Base-by-base conservation (phyloP, 1,284 basidiomycete species). In the Crucibulum parvulum region DNA sequence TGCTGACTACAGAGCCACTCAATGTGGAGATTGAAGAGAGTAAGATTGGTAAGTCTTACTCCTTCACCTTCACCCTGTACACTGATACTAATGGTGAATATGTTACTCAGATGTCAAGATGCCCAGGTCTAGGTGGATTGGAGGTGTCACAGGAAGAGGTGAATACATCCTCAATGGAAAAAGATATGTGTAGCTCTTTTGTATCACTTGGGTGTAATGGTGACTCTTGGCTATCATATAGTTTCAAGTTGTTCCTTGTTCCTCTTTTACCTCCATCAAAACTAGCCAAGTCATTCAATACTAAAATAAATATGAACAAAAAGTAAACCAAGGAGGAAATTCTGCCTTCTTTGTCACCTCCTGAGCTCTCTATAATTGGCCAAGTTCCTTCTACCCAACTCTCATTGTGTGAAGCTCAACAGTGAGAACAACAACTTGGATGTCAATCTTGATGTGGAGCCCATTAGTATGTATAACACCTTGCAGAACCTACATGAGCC, bases 61-160 rank as follows among this genome's bases (percentile, higher is more conserved):
- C 36, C 37, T 55, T 62, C 51, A n/a, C n/a, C n/a, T n/a, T n/a
- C n/a, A n/a, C 24, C 24, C 24, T 24, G 24, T 54, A 13, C 15
- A 24, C 4, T 4, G 24, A 4, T 24, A 4, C 24, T 50, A 51
- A 43, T 9, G 41, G n/a, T 13, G 39, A 47, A 24, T 24, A 4
- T 36, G 10, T 39, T 38, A 6, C 34, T 11, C 24, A 83, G 82
- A 81, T 37, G 76, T 78, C 35, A 66, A 75, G 34, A 69, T 76
- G 7, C 72, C 75, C 18, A 69, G 72, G 6, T 67, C 67, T 2
- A 66, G 71, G 38, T 63, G 70, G 34, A 71, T 78, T 36, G 74
- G 76, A 8, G 62, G 38, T 6, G 55, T 61, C 2, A 43, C 34
- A n/a, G 69, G 69, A 4, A 57, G 64, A 36, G 51, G 54, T 2